Evolutionary conservation across 2,329 filamentous ascomycete species (phyloP).

Genomic region (Cercospora janseana): DNA sequence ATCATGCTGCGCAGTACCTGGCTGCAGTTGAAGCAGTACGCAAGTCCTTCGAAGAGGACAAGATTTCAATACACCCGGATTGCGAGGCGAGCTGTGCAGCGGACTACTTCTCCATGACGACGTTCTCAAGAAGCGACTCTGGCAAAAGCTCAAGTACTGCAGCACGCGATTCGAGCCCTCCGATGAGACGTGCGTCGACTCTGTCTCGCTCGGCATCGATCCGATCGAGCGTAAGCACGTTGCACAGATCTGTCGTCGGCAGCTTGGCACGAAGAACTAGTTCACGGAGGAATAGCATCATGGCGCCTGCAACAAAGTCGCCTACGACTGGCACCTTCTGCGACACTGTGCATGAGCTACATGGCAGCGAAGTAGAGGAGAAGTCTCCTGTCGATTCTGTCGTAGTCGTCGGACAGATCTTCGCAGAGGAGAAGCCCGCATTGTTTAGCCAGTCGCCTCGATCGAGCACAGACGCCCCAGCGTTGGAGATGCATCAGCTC

Average conservation of each 20-base stretch:
- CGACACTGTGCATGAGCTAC: slow-evolving; percentile 42
- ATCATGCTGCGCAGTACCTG: slow-evolving; percentile 5
- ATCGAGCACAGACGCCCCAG: slow-evolving; percentile 13
- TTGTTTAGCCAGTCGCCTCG: background rate
- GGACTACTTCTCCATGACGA: slow-evolving; percentile 36
- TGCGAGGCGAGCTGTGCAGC: slow-evolving; percentile 45
- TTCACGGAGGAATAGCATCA: slow-evolving; percentile 12
- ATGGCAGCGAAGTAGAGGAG: slow-evolving; percentile 37
- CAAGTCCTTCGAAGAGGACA: slow-evolving; percentile 24
- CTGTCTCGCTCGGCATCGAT: slow-evolving; percentile 38
- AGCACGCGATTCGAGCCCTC: slow-evolving; percentile 23
- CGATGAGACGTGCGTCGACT: slow-evolving; percentile 22
- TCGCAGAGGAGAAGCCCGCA: background rate
- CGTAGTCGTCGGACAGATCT: background rate
- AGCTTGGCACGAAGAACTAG: slow-evolving; percentile 30
- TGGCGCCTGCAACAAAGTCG: slow-evolving; percentile 24
- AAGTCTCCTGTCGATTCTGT: slow-evolving; percentile 3
- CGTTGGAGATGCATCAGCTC: slow-evolving; percentile 23
- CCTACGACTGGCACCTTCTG: slow-evolving; percentile 37
- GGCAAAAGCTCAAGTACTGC: slow-evolving; percentile 23
- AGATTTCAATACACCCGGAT: slow-evolving; percentile 45
- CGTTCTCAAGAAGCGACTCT: slow-evolving; percentile 24
- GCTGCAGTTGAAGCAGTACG: slow-evolving; percentile 18
- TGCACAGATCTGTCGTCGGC: slow-evolving; percentile 33
- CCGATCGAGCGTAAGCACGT: slow-evolving; percentile 36